Evolutionary conservation across 768 basidiomycete genomes (phyloP).

Genomic region (Agaricus blazei): DNA sequence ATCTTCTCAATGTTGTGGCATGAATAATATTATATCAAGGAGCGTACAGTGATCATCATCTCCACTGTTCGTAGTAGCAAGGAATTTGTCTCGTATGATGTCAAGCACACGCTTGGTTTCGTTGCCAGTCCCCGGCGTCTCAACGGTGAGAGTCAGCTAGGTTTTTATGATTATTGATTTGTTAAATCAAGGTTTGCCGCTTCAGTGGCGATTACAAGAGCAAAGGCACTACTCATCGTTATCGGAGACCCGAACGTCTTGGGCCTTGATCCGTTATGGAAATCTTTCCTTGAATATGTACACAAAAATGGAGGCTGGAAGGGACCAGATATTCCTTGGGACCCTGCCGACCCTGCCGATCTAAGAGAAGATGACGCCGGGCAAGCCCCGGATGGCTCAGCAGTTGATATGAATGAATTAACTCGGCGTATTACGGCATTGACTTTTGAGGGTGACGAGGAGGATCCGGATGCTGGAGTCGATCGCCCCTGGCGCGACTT

Average conservation of each 20-base stretch:
- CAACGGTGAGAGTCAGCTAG: conserved; percentile 38
- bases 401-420: conserved; percentile 36
- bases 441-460: conserved; percentile 23
- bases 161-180: not conserved
- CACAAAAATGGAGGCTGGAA: conserved; percentile 48
- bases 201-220: conserved; percentile 53
- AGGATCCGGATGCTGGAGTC: conserved; percentile 27
- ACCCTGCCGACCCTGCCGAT: conserved; percentile 32
- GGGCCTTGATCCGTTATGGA: conserved; percentile 59
- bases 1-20: conserved; percentile 17
- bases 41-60: conserved; percentile 51
- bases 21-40: conserved; percentile 25
- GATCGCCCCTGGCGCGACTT: conserved; percentile 38
- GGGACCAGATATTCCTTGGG: conserved; percentile 47
- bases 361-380: conserved; percentile 32
- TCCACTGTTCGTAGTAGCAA: conserved; percentile 55
- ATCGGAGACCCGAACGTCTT: conserved; percentile 56
- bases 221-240: conserved; percentile 54
- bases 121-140: conserved; percentile 54
- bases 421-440: conserved; percentile 27
- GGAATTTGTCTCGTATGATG: conserved; percentile 48
- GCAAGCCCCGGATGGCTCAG: conserved; percentile 22
- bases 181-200: not conserved
- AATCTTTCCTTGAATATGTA: conserved; percentile 54
- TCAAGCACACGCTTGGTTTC: conserved; percentile 55